phyloP scores from a whole-genome alignment of 495 filamentous ascomycete genomes.

The Zalerion maritima region DNA sequence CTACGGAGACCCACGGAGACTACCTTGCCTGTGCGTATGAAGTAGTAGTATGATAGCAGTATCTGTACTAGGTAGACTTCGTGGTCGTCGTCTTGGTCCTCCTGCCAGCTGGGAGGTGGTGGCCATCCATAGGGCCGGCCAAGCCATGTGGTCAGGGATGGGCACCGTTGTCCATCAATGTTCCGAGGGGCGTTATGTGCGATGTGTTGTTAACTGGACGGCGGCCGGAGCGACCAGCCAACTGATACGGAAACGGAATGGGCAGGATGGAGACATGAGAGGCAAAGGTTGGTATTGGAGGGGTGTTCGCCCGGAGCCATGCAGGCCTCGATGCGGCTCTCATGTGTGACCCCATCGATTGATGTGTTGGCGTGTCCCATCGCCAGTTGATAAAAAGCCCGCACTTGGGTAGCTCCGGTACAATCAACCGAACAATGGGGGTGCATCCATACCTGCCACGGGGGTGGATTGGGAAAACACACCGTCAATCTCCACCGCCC shows the following conservation, averaged over 20 bases:
- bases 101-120: too few species aligned
- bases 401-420: constrained; percentile 48
- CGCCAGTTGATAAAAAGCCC: constrained; percentile 59
- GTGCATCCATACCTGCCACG: constrained; percentile 28
- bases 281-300: constrained; percentile 25
- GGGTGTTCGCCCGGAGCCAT: constrained; percentile 23
- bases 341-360: constrained; percentile 46
- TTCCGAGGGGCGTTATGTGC: constrained; percentile 48
- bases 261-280: constrained; percentile 26
- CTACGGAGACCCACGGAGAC: too few species aligned
- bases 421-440: constrained; percentile 28
- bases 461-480: too few species aligned
- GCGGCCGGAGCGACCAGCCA: constrained; percentile 32
- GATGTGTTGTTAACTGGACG: constrained; percentile 45
- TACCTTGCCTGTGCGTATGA: too few species aligned
- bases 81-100: too few species aligned
- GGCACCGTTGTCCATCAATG: constrained; percentile 16
- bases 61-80: too few species aligned
- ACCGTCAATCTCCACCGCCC: too few species aligned
- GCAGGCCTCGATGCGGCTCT: constrained; percentile 47
- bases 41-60: too few species aligned
- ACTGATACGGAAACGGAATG: constrained; percentile 28
- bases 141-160: too few species aligned
- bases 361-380: constrained; percentile 87
- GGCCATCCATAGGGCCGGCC: too few species aligned